These are phyloP conservation scores for Skeletonema potamos DNA, from an alignment of 108 stramenopile species.

Conservation along the genomic window DNA sequence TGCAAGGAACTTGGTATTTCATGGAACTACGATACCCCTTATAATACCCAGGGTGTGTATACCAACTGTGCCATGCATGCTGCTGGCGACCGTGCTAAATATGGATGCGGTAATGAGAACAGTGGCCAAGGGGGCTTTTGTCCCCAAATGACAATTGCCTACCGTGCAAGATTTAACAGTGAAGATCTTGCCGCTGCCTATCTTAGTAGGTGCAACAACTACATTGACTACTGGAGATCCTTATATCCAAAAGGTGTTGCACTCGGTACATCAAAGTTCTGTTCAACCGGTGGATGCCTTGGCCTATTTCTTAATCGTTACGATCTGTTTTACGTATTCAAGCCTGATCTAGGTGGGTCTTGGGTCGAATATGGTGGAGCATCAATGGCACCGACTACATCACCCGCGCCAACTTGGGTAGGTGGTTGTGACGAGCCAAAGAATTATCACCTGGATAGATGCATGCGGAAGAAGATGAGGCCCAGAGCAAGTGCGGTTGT, in stretches of 20 bases:
- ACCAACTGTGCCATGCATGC: constrained; percentile 90
- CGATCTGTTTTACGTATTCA: constrained; percentile 88
- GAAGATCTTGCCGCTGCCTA: constrained; percentile 79
- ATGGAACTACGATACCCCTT: constrained; percentile 87
- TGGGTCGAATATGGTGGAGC: constrained; percentile 88
- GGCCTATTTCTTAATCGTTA: constrained; percentile 84
- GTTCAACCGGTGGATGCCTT: constrained; percentile 72
- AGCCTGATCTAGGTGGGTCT: constrained; percentile 81
- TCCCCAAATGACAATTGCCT: constrained; percentile 87
- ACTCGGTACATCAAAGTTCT: constrained; percentile 79
- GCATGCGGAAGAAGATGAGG: constrained; percentile 71
- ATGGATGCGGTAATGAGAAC: constrained; percentile 83
- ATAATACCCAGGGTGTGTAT: constrained; percentile 69
- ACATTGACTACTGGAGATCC: constrained; percentile 86
- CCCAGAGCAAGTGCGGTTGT: constrained; percentile 72
- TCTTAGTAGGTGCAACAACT: constrained; percentile 72
- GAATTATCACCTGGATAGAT: constrained; percentile 82
- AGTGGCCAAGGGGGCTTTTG: constrained; percentile 69
- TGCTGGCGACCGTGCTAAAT: constrained; percentile 80
- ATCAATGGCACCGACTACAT: constrained; percentile 77
- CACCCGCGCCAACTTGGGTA: constrained; percentile 84
- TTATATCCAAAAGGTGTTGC: constrained; percentile 87
- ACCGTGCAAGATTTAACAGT: constrained; percentile 58
- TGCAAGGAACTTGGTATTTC: constrained; percentile 86
- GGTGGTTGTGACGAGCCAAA: constrained; percentile 87